Conservation (phyloP, 2,329 filamentous ascomycete genomes). For the Aspergillus pseudoterreus region DNA sequence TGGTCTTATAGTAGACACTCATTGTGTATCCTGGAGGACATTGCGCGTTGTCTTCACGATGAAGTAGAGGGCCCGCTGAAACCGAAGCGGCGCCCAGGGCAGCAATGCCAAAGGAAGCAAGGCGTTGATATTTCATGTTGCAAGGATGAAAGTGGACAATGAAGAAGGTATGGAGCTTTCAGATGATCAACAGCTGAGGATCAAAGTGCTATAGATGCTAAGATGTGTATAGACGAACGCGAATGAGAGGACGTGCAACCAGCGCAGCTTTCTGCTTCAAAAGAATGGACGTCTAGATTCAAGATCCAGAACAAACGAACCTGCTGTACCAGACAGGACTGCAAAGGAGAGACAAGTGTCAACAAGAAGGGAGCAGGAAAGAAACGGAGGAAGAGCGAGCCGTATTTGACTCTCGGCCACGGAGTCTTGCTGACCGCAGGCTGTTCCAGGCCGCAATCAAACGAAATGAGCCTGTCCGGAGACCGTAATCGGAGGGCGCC, state of each 20-base stretch:
- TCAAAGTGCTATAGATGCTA: background rate
- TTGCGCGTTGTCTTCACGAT: constrained; percentile 11
- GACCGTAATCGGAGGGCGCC: constrained; percentile 2
- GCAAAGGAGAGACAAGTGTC: constrained; percentile 4
- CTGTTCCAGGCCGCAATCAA: constrained; percentile 10
- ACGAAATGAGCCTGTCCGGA: constrained; percentile 12
- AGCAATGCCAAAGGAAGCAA: constrained; percentile 21
- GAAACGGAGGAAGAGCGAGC: constrained; percentile 1
- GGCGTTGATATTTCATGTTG: constrained; percentile 26
- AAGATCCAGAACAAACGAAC: constrained; percentile 20
- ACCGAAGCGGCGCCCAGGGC: constrained; percentile 22
- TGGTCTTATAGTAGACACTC: constrained; percentile 25
- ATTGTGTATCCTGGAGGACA: constrained; percentile 27
- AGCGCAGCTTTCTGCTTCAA: constrained; percentile 9
- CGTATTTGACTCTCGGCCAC: background rate
- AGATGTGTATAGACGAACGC: background rate
- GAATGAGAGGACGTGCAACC: constrained; percentile 19
- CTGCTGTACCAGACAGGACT: constrained; percentile 22
- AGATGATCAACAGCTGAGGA: constrained; percentile 3
- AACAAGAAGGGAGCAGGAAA: background rate
- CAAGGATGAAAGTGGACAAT: constrained; percentile 4
- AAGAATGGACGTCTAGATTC: constrained; percentile 27
- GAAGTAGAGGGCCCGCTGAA: constrained; percentile 20
- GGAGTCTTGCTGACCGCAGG: background rate
- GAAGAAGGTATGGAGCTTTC: constrained; percentile 1